These are phyloP conservation scores for Agrocybe chaxingu DNA, from an alignment of 768 basidiomycete species.

Conservation along the genomic window DNA sequence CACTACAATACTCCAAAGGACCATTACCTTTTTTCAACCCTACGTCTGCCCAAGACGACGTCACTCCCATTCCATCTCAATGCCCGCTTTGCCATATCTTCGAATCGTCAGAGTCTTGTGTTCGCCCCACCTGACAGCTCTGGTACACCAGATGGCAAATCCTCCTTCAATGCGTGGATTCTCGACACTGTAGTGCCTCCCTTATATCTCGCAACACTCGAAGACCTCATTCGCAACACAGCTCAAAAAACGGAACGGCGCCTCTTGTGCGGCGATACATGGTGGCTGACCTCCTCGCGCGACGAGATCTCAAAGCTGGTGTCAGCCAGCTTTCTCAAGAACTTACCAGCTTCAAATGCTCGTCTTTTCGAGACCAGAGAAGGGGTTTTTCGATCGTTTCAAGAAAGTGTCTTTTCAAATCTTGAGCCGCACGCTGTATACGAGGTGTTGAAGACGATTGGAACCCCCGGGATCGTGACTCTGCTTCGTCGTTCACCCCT, in stretches of 20 bases:
- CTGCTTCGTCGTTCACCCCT: background rate
- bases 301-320: conserved; percentile 11
- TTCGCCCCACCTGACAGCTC: conserved; percentile 29
- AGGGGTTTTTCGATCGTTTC: conserved; percentile 1
- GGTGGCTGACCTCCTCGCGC: conserved; percentile 9
- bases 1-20: background rate
- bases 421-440: conserved; percentile 14
- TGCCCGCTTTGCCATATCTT: conserved; percentile 42
- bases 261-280: background rate
- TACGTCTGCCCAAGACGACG: conserved; percentile 35
- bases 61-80: conserved; percentile 42
- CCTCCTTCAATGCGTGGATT: conserved; percentile 41
- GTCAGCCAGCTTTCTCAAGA: conserved; percentile 17
- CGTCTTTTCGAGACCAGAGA: conserved; percentile 7
- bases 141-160: conserved; percentile 18
- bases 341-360: background rate
- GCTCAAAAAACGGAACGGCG: background rate
- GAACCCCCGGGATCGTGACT: conserved; percentile 13
- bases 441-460: conserved; percentile 16
- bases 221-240: conserved; percentile 12
- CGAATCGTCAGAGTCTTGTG: conserved; percentile 39
- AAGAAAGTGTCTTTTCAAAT: conserved; percentile 17
- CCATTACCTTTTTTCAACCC: conserved; percentile 34
- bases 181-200: conserved; percentile 29
- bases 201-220: conserved; percentile 35